Evolutionary conservation across 2,329 filamentous ascomycete genomes (phyloP), one percentile per base, ranked within the genome.

Genomic region (Trichoderma gracile): DNA sequence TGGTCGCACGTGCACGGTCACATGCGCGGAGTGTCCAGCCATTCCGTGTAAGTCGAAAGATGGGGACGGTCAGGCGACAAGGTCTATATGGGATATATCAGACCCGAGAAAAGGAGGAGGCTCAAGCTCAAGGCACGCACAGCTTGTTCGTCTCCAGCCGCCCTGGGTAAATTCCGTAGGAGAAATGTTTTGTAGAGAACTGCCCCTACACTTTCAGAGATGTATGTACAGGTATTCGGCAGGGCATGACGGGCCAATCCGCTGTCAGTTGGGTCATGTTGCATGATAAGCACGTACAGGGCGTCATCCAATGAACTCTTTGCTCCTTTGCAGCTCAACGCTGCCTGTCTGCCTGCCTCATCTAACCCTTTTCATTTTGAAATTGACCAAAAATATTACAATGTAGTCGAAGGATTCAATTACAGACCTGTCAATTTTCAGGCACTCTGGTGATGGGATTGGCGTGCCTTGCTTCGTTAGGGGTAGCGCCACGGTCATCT

Each of bases 41-140:
- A 65, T 30, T 63, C 52, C 45, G 64, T 65, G 64, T 65, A 65
- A 65, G 64, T 63, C 43, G 40, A 55, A 47, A 50, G 52, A 52
- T 64, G 61, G 61, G 30, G 52, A 52, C 53, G 15, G 30, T 25
- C 58, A 19, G n/a, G 30, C 33, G 4, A 17, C 23, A 38, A 42
- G 17, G 40, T 57, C 23, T 25, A n/a, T 27, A 8, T 43, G 15
- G 2, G 21, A 61, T 53, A 15, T 27, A 27, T 30, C 30, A 38
- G 33, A 38, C 33, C 33, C 12, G 33, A 23, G 38, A 52, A 52
- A 45, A 12, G 23, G 21, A 57, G 40, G 25, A 56, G 23, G 23
- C 23, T 46, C 38, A n/a, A 25, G 58, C 25, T 53, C n/a, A 25
- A 61, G 21, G 12, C 14, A 33, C 33, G 58, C 7, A 45, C 12